Conservation (phyloP, 352 stramenopile species). For the Achlya hypogyna region DNA sequence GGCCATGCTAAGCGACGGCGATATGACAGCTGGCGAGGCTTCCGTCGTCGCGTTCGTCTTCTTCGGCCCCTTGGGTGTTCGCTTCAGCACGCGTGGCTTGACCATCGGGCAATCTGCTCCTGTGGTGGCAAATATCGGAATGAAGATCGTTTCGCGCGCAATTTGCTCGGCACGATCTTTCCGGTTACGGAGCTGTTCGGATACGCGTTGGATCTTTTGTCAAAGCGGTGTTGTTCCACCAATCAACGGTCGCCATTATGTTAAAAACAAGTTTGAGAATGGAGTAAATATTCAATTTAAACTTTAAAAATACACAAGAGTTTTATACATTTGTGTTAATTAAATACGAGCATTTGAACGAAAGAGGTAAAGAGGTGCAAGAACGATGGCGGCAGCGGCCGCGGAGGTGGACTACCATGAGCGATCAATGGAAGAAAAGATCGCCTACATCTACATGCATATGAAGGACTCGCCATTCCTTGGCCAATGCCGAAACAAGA, state of each 20-base stretch:
- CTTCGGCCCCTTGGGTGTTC: neutral
- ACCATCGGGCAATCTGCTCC: neutral
- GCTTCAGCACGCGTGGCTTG: neutral
- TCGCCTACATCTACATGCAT: conserved; percentile 35
- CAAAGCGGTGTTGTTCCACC: too few species aligned
- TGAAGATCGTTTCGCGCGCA: neutral
- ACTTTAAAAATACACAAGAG: too few species aligned
- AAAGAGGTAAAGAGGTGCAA: too few species aligned
- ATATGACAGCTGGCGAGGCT: too few species aligned
- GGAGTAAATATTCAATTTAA: too few species aligned
- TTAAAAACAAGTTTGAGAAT: too few species aligned
- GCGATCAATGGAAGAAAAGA: conserved; percentile 37
- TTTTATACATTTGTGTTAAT: too few species aligned
- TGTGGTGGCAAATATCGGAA: neutral
- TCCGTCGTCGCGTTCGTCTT: neutral
- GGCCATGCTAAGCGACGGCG: neutral
- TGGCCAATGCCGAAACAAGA: conserved; percentile 37
- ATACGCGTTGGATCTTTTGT: neutral
- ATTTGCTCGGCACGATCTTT: neutral
- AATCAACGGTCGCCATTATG: too few species aligned
- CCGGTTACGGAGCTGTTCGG: too few species aligned
- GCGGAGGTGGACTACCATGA: neutral
- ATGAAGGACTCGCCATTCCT: conserved; percentile 24
- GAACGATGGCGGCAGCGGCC: neutral
- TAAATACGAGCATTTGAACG: too few species aligned